These are phyloP conservation scores for Zygosaccharomyces pseudobailii DNA, from an alignment of 1,139 yeast species.

Conservation along the genomic window DNA sequence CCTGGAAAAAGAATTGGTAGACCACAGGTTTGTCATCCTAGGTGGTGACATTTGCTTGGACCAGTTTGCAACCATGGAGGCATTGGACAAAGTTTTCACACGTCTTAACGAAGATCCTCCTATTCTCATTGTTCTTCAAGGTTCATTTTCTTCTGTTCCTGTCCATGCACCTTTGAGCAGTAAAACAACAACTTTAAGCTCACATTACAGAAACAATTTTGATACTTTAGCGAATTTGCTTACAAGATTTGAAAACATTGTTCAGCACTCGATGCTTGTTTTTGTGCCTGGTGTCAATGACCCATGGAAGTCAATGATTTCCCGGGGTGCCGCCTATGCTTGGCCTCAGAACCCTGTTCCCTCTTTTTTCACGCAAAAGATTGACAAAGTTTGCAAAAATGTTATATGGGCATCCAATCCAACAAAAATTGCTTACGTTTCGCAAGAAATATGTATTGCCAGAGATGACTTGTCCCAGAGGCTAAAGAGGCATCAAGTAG, in stretches of 20 bases:
- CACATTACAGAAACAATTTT: constrained; percentile 62
- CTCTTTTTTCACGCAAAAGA: constrained; percentile 57
- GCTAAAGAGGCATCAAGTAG: constrained; percentile 63
- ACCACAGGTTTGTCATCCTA: constrained; percentile 59
- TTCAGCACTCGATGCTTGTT: constrained; percentile 46
- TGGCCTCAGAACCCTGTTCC: constrained; percentile 78
- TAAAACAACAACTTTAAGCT: constrained; percentile 37
- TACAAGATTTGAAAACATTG: constrained; percentile 44
- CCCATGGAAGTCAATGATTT: constrained; percentile 80
- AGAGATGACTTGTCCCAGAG: constrained; percentile 71
- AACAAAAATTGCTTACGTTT: constrained; percentile 63
- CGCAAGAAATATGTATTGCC: constrained; percentile 74
- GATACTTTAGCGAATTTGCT: constrained; percentile 62
- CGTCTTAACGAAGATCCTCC: constrained; percentile 51
- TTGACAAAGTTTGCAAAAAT: constrained; percentile 59
- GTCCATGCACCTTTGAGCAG: constrained; percentile 42
- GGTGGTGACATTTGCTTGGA: constrained; percentile 75
- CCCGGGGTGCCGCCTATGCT: constrained; percentile 59
- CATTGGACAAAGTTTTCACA: constrained; percentile 53
- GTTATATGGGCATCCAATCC: constrained; percentile 79
- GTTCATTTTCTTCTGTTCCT: constrained; percentile 70
- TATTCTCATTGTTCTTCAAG: constrained; percentile 54
- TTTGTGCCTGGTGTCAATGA: constrained; percentile 88
- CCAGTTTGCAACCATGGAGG: constrained; percentile 51
- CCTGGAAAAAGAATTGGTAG: constrained; percentile 51